These are phyloP conservation scores for Niebla homalea DNA, from an alignment of 495 filamentous ascomycete genomes.

Conservation along the genomic window DNA sequence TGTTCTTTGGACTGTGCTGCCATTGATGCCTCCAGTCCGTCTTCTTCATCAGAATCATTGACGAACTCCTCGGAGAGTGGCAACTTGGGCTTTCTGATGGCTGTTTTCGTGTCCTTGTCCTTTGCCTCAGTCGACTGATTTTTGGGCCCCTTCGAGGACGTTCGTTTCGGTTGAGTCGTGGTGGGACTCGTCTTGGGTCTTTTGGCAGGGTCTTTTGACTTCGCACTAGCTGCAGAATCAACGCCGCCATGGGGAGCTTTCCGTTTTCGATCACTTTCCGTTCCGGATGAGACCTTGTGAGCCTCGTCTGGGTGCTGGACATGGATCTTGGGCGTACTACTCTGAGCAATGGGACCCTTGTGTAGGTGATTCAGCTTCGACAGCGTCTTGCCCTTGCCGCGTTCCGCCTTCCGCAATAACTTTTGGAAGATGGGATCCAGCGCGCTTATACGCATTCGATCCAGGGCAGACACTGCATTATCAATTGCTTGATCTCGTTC, in stretches of 20 bases:
- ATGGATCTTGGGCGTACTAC: slow-evolving; percentile 41
- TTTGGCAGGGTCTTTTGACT: slow-evolving; percentile 37
- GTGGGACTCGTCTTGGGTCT: slow-evolving; percentile 50
- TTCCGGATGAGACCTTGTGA: slow-evolving; percentile 30
- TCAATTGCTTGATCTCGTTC: slow-evolving; percentile 71
- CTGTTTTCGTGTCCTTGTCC: slow-evolving; percentile 34
- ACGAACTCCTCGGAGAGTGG: slow-evolving; percentile 65
- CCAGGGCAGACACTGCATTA: slow-evolving; percentile 69
- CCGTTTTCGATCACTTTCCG: slow-evolving; percentile 41
- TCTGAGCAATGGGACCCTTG: slow-evolving; percentile 40
- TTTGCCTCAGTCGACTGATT: slow-evolving; percentile 34
- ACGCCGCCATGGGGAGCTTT: slow-evolving; percentile 29
- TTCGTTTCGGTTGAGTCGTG: slow-evolving; percentile 47
- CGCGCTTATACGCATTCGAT: slow-evolving; percentile 59
- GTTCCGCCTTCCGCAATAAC: slow-evolving; percentile 58
- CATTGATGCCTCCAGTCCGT: slow-evolving; percentile 38
- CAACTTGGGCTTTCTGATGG: slow-evolving; percentile 40
- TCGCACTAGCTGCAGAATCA: slow-evolving; percentile 40
- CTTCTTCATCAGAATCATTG: slow-evolving; percentile 62
- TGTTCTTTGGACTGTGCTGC: slow-evolving; percentile 23
- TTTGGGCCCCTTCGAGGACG: slow-evolving; percentile 40
- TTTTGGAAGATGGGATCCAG: slow-evolving; percentile 69
- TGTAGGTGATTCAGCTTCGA: slow-evolving; percentile 55
- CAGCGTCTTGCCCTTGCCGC: slow-evolving; percentile 66
- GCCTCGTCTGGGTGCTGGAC: slow-evolving; percentile 40